phyloP scores from a whole-genome alignment of 1,284 basidiomycete genomes.

The Sphagnurus paluster region DNA sequence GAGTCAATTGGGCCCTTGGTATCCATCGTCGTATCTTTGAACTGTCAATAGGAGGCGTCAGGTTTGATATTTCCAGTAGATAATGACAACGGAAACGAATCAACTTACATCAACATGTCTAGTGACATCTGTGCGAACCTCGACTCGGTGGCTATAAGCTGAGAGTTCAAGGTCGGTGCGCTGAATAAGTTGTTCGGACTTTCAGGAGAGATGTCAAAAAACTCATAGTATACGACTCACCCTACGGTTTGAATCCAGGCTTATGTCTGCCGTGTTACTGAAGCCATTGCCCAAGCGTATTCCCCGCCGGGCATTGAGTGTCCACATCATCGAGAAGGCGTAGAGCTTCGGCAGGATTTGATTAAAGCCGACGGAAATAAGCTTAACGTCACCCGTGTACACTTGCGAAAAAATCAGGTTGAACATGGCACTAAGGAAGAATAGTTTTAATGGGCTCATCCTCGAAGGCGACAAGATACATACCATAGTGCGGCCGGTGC shows the following conservation, averaged over 20 bases:
- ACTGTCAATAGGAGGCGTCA: not conserved
- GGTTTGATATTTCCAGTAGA: not conserved
- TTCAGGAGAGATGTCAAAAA: too few species aligned
- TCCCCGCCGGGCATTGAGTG: constrained; percentile 22
- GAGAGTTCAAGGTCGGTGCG: constrained; percentile 4
- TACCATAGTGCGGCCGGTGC: constrained; percentile 36
- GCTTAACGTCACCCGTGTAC: constrained; percentile 21
- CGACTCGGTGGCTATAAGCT: not conserved
- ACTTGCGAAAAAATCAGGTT: constrained; percentile 36
- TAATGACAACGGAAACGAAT: not conserved
- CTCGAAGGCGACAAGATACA: not conserved
- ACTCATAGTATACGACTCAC: too few species aligned
- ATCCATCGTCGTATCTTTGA: not conserved
- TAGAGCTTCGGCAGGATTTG: constrained; percentile 32
- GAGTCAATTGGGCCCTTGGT: not conserved
- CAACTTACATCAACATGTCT: constrained; percentile 9
- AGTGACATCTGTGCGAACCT: constrained; percentile 9
- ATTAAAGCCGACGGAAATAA: constrained; percentile 29
- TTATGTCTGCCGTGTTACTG: not conserved
- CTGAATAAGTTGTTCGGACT: too few species aligned
- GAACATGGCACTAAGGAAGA: constrained; percentile 28
- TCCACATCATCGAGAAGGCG: constrained; percentile 30
- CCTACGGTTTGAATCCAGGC: not conserved
- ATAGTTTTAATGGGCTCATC: constrained; percentile 1
- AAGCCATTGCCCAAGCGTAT: constrained; percentile 11